Evolutionary conservation across 257 asterid species (phyloP).

Genomic region (Misopates orontium): DNA sequence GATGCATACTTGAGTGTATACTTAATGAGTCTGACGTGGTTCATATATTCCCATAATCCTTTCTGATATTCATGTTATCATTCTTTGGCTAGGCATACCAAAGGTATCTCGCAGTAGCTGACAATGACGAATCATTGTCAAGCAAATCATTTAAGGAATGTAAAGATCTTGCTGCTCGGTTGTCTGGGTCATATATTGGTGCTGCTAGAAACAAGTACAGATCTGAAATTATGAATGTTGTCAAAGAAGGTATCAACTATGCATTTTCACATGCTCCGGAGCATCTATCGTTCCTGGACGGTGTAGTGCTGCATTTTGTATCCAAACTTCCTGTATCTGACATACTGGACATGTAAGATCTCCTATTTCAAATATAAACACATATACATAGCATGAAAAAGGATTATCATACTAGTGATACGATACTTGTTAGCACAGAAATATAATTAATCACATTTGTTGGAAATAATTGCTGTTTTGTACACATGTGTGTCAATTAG

Average conservation of each 20-base stretch:
- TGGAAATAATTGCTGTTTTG: constrained; percentile 1
- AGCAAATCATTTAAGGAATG: constrained; percentile 74
- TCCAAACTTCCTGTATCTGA: constrained; percentile 83
- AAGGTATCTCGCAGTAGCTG: constrained; percentile 51
- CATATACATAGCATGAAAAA: constrained; percentile 6
- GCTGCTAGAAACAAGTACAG: constrained; percentile 79
- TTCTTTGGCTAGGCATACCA: constrained; percentile 58
- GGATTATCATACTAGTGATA: constrained; percentile 9
- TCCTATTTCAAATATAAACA: constrained; percentile 15
- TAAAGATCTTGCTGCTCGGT: constrained; percentile 78
- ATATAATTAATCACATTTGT: not conserved
- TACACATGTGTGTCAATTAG: not conserved
- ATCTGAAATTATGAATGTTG: constrained; percentile 65
- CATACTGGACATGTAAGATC: constrained; percentile 78
- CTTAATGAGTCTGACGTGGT: not conserved
- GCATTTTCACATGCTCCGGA: constrained; percentile 85
- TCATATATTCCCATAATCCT: not conserved
- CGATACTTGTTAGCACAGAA: not conserved
- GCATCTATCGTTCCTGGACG: constrained; percentile 82
- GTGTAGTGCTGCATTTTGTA: constrained; percentile 74
- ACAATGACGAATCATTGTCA: constrained; percentile 46
- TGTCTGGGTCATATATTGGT: constrained; percentile 78
- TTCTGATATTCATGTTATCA: constrained; percentile 18
- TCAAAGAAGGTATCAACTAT: constrained; percentile 70
- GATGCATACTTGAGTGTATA: constrained; percentile 10